Conservation (phyloP, 1,139 yeast genomes). For the Pichia sp. region DNA sequence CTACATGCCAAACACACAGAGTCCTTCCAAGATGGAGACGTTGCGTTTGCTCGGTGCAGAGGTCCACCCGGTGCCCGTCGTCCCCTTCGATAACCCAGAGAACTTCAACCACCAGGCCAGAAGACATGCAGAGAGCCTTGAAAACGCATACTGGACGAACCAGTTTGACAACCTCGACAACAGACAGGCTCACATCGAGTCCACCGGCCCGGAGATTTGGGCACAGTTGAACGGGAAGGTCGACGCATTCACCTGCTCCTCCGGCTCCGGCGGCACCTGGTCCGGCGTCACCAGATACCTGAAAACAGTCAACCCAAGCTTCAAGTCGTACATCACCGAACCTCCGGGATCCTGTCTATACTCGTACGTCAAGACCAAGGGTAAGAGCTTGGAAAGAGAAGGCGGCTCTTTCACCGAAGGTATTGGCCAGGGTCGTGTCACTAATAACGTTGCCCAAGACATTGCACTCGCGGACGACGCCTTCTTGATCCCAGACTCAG, state of each 20-base stretch:
- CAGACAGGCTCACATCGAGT: constrained; percentile 82
- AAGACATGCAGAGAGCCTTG: constrained; percentile 69
- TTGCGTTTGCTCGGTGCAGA: constrained; percentile 75
- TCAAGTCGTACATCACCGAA: constrained; percentile 69
- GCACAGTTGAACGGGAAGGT: constrained; percentile 75
- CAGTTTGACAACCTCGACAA: constrained; percentile 86
- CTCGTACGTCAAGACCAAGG: constrained; percentile 57
- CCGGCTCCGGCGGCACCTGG: constrained; percentile 90
- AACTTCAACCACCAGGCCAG: constrained; percentile 83
- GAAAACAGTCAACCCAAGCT: constrained; percentile 41
- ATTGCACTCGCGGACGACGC: constrained; percentile 70
- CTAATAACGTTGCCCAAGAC: constrained; percentile 74
- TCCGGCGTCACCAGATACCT: constrained; percentile 77
- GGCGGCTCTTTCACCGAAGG: constrained; percentile 94
- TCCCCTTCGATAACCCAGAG: constrained; percentile 71
- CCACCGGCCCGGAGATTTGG: constrained; percentile 94
- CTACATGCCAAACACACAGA: constrained; percentile 87
- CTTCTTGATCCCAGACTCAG: constrained; percentile 64
- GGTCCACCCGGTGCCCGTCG: constrained; percentile 88
- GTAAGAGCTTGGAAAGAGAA: constrained; percentile 41
- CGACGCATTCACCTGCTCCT: constrained; percentile 82
- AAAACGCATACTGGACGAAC: constrained; percentile 86
- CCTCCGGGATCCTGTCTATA: constrained; percentile 90
- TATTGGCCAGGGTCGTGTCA: constrained; percentile 90
- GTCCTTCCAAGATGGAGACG: constrained; percentile 71